phyloP scores from a whole-genome alignment of 208 protist genomes.

The Borovskyia barvae region DNA sequence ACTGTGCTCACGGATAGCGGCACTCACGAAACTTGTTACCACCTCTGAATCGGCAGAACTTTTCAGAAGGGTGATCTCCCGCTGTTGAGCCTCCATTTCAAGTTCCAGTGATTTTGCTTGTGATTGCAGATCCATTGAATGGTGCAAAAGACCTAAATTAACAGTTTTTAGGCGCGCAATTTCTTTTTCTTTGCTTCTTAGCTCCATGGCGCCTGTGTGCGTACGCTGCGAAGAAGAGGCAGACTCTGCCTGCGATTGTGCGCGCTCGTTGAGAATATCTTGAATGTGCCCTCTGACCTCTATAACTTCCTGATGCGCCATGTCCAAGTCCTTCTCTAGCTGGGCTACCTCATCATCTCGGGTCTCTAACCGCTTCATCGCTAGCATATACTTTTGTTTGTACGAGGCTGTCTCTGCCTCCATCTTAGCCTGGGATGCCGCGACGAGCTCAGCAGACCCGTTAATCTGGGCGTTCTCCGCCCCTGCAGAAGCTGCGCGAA shows the following conservation, averaged over 20 bases:
- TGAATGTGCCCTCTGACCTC: conserved; percentile 46
- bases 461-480: not conserved
- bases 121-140: conserved; percentile 73
- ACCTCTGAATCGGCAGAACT: conserved; percentile 51
- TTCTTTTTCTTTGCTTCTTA: conserved; percentile 50
- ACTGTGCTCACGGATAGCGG: conserved; percentile 80
- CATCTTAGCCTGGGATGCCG: conserved; percentile 34
- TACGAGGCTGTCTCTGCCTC: conserved; percentile 73
- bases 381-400: conserved; percentile 74
- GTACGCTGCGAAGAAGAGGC: not conserved
- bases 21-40: conserved; percentile 81
- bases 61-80: conserved; percentile 79
- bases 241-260: not conserved
- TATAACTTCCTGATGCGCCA: conserved; percentile 47
- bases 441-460: conserved; percentile 10
- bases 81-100: conserved; percentile 55
- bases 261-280: conserved; percentile 23
- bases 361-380: conserved; percentile 59
- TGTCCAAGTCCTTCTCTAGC: conserved; percentile 75
- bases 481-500: conserved; percentile 10
- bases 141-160: conserved; percentile 81
- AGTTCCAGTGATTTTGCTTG: conserved; percentile 61
- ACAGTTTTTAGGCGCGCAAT: conserved; percentile 85
- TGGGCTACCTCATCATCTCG: conserved; percentile 62
- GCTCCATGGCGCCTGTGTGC: conserved; percentile 14